phyloP scores from a whole-genome alignment of 163 green algal species.

The Scenedesmus sp. region DNA sequence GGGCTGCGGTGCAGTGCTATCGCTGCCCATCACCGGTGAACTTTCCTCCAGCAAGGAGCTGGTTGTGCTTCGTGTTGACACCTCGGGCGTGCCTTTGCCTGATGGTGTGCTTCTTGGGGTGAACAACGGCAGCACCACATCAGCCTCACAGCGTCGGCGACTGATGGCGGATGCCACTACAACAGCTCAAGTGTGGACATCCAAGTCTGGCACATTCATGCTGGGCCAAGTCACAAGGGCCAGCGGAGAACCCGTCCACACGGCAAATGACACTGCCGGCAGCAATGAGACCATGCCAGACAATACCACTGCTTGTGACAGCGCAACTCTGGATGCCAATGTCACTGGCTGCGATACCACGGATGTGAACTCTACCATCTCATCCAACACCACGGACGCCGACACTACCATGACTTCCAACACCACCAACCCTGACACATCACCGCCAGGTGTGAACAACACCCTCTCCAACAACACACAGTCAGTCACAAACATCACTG shows the following conservation, averaged over 20 bases:
- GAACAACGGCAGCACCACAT: not conserved
- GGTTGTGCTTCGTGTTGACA: conserved; percentile 6
- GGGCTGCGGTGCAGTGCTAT: conserved; percentile 7
- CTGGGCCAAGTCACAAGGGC: conserved; percentile 16
- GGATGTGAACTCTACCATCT: not conserved
- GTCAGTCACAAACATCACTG: not conserved
- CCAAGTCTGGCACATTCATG: not conserved
- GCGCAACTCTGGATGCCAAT: not conserved
- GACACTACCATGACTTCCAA: not conserved
- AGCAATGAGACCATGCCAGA: not conserved
- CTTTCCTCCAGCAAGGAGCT: not conserved
- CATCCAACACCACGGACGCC: not conserved
- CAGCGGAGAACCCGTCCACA: not conserved
- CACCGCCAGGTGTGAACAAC: not conserved
- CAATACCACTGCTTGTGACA: not conserved
- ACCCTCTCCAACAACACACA: not conserved
- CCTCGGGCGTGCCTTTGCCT: not conserved
- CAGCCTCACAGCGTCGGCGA: not conserved
- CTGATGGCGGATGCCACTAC: not conserved
- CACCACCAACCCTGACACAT: not conserved
- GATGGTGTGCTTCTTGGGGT: conserved; percentile 6
- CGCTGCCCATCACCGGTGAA: not conserved
- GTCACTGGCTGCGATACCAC: not conserved
- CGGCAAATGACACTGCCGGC: not conserved
- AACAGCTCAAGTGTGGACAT: not conserved